A percentile compares a stretch with the other conserved stretches of the same genome.
phyloP scores from a whole-genome alignment of 1,284 basidiomycete genomes.

The Schizophyllum amplum region DNA sequence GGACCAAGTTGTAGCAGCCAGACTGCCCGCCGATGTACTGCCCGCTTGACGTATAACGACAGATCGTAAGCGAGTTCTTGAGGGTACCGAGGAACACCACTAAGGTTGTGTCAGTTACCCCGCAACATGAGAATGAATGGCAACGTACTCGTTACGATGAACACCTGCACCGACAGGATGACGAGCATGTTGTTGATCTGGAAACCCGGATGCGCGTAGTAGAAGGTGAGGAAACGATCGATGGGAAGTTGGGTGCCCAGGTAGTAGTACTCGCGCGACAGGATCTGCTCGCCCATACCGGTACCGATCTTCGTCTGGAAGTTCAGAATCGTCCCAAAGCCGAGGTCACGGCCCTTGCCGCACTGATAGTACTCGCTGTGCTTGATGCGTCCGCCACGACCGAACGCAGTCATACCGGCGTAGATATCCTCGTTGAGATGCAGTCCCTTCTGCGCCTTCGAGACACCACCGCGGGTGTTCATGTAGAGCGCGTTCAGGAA shows the following conservation, averaged over 20 bases:
- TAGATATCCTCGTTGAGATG: conserved; percentile 99
- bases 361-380: conserved; percentile 99
- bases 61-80: conserved; percentile 72
- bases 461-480: conserved; percentile 97
- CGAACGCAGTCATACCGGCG: conserved; percentile 98
- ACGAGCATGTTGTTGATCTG: conserved; percentile 99
- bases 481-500: conserved; percentile 98
- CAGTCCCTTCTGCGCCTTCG: conserved; percentile 97
- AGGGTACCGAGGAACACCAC: conserved; percentile 91
- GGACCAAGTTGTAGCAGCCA: conserved; percentile 89
- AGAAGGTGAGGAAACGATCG: conserved; percentile 98
- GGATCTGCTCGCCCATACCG: conserved; percentile 99
- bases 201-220: conserved; percentile 99
- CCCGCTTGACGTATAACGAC: conserved; percentile 67
- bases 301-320: conserved; percentile 99
- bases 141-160: conserved; percentile 75
- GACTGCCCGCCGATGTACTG: conserved; percentile 64
- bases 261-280: conserved; percentile 99
- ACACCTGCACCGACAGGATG: conserved; percentile 89
- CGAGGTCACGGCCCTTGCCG: conserved; percentile 97
- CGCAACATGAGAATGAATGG: conserved; percentile 4
- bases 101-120: conserved; percentile 20
- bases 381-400: conserved; percentile 95
- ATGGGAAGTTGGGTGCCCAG: conserved; percentile 97
- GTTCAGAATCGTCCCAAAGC: conserved; percentile 98